Evolutionary conservation across 495 filamentous ascomycete genomes (phyloP), one percentile per base, ranked within the genome.

Genomic region (Talaromyces borbonicus): DNA sequence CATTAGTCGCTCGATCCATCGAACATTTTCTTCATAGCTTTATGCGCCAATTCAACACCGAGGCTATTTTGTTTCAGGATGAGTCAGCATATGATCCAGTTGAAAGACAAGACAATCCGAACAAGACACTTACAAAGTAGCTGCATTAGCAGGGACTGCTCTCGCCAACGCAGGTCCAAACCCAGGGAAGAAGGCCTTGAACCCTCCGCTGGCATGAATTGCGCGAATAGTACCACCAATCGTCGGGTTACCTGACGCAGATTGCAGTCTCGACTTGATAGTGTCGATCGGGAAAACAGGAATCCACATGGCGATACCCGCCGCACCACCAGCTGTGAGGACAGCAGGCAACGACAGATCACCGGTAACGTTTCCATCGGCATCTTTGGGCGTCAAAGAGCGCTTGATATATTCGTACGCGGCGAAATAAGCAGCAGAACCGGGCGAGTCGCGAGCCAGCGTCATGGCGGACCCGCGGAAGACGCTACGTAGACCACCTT

Each of bases 261-360:
- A 92, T 75, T 99, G 92, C 61, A 99, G 62, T 42, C 90, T 72
- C 46, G 80, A 87, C 77, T 99, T 99, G 63, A 99, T 80, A 0
- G 92, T 99, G 57, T 99, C 92, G 44, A 99, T 73, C 4, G 92
- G 92, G 76, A 99, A 99, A 15, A 99, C 89, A 19, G 94, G 87
- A 49, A 96, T 86, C 92, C 92, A 99, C 93, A 99, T 99, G 18
- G 92, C 89, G 38, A 99, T 80, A 55, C 92, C 92, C 0, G 92
- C 92, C 0, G 80, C 84, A 36, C 86, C 92, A 48, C 92, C 92
- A 0, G 92, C 92, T 27, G 77, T 72, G 50, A 86, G 80, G n/a
- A 99, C 77, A 3, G 92, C 93, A 3, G 75, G 60, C 49, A 97
- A 63, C 43, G 84, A 88, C 36, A 97, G 68, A 51, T 90, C 68